A percentile compares a stretch with the other conserved stretches of the same genome.
Conservation (phyloP, 2,329 filamentous ascomycete genomes). For the Aureobasidium zeae region DNA sequence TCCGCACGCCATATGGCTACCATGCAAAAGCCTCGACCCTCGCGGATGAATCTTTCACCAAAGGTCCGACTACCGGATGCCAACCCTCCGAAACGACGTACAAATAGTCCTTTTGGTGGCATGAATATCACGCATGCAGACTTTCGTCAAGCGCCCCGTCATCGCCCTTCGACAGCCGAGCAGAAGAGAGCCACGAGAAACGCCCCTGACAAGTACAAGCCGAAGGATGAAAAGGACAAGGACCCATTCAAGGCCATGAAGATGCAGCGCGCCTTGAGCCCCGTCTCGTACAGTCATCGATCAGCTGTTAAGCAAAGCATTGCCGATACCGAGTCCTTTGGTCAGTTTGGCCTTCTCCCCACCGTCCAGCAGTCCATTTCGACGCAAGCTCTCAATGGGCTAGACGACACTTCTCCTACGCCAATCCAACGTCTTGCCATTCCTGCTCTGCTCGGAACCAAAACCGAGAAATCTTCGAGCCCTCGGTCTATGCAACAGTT, state of each 20-base stretch:
- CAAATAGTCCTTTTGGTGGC: constrained; percentile 47
- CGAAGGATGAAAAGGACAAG: constrained; percentile 39
- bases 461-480: constrained; percentile 33
- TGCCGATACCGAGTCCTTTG: constrained; percentile 64
- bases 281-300: constrained; percentile 64
- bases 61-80: constrained; percentile 30
- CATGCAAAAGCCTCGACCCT: constrained; percentile 36
- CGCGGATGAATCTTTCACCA: constrained; percentile 44
- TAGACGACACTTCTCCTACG: constrained; percentile 71
- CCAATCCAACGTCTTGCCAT: constrained; percentile 86
- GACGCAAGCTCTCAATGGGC: constrained; percentile 62
- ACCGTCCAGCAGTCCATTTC: constrained; percentile 60
- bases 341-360: constrained; percentile 68
- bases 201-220: constrained; percentile 24
- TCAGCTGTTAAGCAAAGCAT: constrained; percentile 52
- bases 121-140: constrained; percentile 48
- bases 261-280: constrained; percentile 76
- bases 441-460: constrained; percentile 61
- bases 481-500: constrained; percentile 49
- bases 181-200: constrained; percentile 46
- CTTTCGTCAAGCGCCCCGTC: constrained; percentile 33
- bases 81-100: constrained; percentile 32
- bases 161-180: constrained; percentile 33
- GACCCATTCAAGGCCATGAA: constrained; percentile 72
- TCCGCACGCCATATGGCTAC: constrained; percentile 33